phyloP scores from a whole-genome alignment of 176 grass and related monocot species.

The Aegilops bicornis region DNA sequence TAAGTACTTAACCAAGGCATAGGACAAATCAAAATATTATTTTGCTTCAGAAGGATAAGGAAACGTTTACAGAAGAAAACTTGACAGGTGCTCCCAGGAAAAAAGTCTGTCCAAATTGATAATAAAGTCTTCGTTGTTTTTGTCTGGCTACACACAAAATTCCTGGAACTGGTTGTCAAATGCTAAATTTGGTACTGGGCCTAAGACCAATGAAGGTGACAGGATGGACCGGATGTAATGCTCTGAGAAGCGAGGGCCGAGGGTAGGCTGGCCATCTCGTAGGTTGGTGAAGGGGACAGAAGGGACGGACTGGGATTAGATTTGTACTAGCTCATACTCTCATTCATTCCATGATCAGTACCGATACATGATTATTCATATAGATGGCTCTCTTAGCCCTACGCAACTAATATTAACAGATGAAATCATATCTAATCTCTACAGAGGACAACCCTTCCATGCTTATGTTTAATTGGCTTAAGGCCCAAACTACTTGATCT shows the following conservation, averaged over 20 bases:
- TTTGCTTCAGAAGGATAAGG: not conserved
- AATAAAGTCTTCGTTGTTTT: not conserved
- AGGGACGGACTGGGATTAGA: not conserved
- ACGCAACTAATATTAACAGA: not conserved
- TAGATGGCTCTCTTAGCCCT: not conserved
- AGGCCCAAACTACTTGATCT: not conserved
- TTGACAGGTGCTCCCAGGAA: not conserved
- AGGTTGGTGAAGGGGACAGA: not conserved
- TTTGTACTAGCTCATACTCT: not conserved
- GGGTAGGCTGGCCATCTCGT: not conserved
- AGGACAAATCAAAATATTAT: not conserved
- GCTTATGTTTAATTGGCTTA: not conserved
- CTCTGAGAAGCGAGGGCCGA: not conserved
- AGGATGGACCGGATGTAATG: not conserved
- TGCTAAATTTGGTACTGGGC: not conserved
- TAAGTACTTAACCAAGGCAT: not conserved
- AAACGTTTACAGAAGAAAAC: constrained; percentile 1
- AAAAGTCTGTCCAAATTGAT: not conserved
- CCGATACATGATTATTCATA: not conserved
- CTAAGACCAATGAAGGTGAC: not conserved
- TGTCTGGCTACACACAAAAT: not conserved
- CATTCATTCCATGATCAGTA: not conserved
- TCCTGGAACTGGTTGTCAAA: not conserved
- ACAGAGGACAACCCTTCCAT: not conserved
- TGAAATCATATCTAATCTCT: too few relatives aligned